These are phyloP conservation scores for Leccinum variicolor DNA, from an alignment of 768 basidiomycete species.

Conservation along the genomic window DNA sequence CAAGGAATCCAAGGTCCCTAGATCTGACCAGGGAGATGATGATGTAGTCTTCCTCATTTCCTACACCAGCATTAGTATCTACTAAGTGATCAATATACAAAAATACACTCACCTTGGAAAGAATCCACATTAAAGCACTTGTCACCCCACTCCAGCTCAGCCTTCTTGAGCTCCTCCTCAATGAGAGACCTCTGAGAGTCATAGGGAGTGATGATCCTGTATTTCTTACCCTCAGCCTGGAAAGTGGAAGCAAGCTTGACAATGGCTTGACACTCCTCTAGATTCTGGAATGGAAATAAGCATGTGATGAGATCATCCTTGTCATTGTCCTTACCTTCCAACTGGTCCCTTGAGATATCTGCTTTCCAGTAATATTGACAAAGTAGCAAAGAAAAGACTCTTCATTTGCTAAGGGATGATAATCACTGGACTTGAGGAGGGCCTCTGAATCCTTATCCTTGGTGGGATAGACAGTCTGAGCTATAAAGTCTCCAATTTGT, in stretches of 20 bases:
- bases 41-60: conserved; percentile 80
- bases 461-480: conserved; percentile 58
- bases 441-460: conserved; percentile 28
- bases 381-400: conserved; percentile 55
- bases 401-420: conserved; percentile 48
- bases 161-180: conserved; percentile 50
- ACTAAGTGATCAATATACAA: neutral
- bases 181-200: conserved; percentile 64
- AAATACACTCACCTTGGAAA: conserved; percentile 60
- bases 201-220: conserved; percentile 78
- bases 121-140: conserved; percentile 77
- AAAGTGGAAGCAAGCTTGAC: conserved; percentile 57
- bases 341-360: conserved; percentile 35
- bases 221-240: conserved; percentile 46
- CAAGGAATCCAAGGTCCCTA: conserved; percentile 62
- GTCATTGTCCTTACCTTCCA: conserved; percentile 32
- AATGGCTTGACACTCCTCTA: conserved; percentile 51
- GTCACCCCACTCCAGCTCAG: conserved; percentile 56
- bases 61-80: conserved; percentile 34
- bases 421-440: conserved; percentile 47
- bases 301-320: neutral
- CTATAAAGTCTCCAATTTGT: conserved; percentile 73
- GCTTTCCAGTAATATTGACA: conserved; percentile 49
- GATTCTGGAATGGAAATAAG: conserved; percentile 45
- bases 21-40: conserved; percentile 71